Evolutionary conservation across 208 protist species (phyloP), one percentile per base, ranked within the genome.

Genomic region (Leptomonas pyrrhocoris): DNA sequence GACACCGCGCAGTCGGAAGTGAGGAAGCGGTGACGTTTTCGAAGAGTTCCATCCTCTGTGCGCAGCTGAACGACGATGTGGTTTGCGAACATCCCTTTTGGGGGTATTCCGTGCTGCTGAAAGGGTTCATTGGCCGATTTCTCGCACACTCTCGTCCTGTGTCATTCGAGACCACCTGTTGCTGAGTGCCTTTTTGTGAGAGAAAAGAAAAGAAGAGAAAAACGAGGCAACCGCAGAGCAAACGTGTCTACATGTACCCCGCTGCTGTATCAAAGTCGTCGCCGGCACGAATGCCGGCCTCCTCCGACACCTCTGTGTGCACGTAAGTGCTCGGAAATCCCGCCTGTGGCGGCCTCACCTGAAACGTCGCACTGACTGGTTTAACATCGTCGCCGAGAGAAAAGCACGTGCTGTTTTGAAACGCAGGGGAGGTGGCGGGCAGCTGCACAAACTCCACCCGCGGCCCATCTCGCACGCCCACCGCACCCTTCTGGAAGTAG

Each of bases 301-400:
- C 55, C 36, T 76, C 53, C 13, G 76, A 68, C 15, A 76, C 23
- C 18, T 70, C 62, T 18, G 62, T 70, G 48, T 77, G 43, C 21
- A 70, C 56, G 11, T 65, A 65, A 21, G 75, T 65, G 3, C 43
- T 48, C 4, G 78, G 68, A 21, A 85, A 90, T 7, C 73, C 56
- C 0, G 71, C 62, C 40, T 65, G 71, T 8, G 71, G 71, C 3
- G 71, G 19, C 48, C 59, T 77, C n/a, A 43, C 71, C 56, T 77
- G 71, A 48, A 70, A 70, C 55, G 28, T 70, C 11, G 71, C 56
- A 34, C 16, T 36, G 25, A 70, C 71, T 2, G 56, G 2, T 25
- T 21, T 27, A 15, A 45, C 53, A n/a, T 34, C 28, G 30, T 36
- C 34, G 28, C 40, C 55, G 18, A 76, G 36, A 5, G 62, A 49